Evolutionary conservation across 345 rosid genomes (phyloP), one percentile per base, ranked within the genome.

Genomic region (Ricinus communis): DNA sequence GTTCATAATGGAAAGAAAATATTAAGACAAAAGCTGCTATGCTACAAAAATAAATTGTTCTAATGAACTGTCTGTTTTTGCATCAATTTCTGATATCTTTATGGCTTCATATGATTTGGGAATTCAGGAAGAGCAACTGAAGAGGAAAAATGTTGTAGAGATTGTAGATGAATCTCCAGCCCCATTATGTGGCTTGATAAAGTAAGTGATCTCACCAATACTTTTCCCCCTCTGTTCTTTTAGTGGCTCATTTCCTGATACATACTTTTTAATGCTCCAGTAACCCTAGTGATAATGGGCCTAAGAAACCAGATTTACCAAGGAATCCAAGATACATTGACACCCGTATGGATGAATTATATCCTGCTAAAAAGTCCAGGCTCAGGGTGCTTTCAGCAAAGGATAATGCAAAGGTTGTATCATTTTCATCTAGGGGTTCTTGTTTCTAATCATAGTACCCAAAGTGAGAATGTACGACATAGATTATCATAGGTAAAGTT

Each of bases 101-200:
- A 15, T 25, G 13, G 21, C 43, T 71, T 63, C 13, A n/a, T 21
- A n/a, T 16, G 64, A n/a, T n/a, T 61, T 45, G 77, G 50, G 61
- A 7, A 82, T 12, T 61, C 79, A 90, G 96, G 97, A 89, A 70
- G 99, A 95, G 79, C 99, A 92, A 82, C 55, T 92, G 82, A 88
- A 81, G 76, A 84, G 84, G 74, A 70, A 68, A 28, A 77, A 82
- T 71, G 75, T 65, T 14, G 65, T 60, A 33, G 98, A 93, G 81
- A 82, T 84, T 72, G 78, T 71, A 19, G 81, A 82, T 77, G 89
- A 80, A 64, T 81, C 96, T 51, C 71, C 81, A 41, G 80, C 72
- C 28, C 78, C 84, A 36, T 74, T 82, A 61, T 76, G 72, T 49
- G 83, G 76, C 47, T 65, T 82, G 72, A 66, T 68, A 31, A 84